A percentile compares a stretch with the other conserved stretches of the same genome.
phyloP scores from a whole-genome alignment of 225 moss, liverwort and hornwort genomes.

The Neckera pumila region DNA sequence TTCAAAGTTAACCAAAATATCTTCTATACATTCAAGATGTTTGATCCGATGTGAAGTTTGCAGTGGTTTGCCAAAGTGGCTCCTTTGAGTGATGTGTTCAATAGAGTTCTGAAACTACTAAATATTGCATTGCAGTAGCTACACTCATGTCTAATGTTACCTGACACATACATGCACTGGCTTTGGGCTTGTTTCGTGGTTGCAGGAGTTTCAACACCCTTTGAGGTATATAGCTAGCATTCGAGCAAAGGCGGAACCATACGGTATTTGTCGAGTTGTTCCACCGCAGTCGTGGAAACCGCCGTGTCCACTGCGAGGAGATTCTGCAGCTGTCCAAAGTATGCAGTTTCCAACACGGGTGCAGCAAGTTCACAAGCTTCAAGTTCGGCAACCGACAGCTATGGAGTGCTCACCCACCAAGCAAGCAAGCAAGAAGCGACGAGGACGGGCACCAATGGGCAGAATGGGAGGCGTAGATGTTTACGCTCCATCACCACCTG shows the following conservation, averaged over 20 bases:
- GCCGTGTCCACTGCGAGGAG: constrained; percentile 61
- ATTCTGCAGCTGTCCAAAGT: constrained; percentile 30
- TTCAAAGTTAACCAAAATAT: neutral
- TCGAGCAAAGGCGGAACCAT: constrained; percentile 67
- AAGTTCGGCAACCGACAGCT: constrained; percentile 50
- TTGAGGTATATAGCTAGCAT: constrained; percentile 81
- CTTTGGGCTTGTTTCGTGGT: neutral
- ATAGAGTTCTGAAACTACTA: neutral
- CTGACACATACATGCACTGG: neutral
- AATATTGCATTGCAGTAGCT: neutral
- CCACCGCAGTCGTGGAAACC: constrained; percentile 77
- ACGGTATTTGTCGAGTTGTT: constrained; percentile 81
- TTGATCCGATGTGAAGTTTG: neutral
- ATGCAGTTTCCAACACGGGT: constrained; percentile 84
- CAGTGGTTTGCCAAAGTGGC: neutral
- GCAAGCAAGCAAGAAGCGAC: constrained; percentile 44
- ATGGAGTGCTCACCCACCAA: constrained; percentile 45
- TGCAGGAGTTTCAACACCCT: constrained; percentile 89
- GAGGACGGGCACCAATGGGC: constrained; percentile 41
- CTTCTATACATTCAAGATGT: neutral
- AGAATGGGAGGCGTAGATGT: constrained; percentile 37
- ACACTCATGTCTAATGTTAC: neutral
- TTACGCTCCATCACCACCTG: constrained; percentile 8
- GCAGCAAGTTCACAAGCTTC: constrained; percentile 91
- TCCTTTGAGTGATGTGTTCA: neutral